Evolutionary conservation across 805 yeast species (phyloP).

Genomic region (Myxozyma mucilagina): DNA sequence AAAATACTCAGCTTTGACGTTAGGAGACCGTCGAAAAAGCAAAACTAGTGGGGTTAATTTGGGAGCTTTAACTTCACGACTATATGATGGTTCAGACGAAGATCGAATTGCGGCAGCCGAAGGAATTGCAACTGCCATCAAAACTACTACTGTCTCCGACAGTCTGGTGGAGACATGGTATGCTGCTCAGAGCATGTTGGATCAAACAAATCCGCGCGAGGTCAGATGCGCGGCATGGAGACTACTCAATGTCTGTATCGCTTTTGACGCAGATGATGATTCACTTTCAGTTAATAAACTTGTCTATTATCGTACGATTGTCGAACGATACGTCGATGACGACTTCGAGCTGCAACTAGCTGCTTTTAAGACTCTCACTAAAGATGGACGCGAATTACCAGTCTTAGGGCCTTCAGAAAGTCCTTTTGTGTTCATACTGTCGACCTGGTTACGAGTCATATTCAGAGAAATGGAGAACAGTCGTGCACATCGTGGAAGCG

Average conservation of each 20-base stretch:
- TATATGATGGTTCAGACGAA: conserved; percentile 31
- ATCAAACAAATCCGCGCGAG: conserved; percentile 39
- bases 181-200: conserved; percentile 56
- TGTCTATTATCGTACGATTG: conserved; percentile 61
- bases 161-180: conserved; percentile 77
- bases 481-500: background rate
- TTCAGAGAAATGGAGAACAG: conserved; percentile 36
- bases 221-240: conserved; percentile 53
- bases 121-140: conserved; percentile 52
- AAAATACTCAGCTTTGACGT: conserved; percentile 30
- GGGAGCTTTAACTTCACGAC: conserved; percentile 7
- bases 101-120: conserved; percentile 51
- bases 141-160: conserved; percentile 50
- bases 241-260: conserved; percentile 58
- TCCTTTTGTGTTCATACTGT: conserved; percentile 44
- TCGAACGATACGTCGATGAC: conserved; percentile 50
- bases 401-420: conserved; percentile 52
- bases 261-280: conserved; percentile 46
- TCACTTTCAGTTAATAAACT: conserved; percentile 50
- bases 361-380: conserved; percentile 52
- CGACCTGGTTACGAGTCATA: conserved; percentile 42
- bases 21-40: conserved; percentile 34
- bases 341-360: conserved; percentile 54
- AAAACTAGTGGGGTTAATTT: conserved; percentile 4
- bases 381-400: conserved; percentile 54